phyloP scores from a whole-genome alignment of 768 basidiomycete species.

The Auriscalpium vulgare region DNA sequence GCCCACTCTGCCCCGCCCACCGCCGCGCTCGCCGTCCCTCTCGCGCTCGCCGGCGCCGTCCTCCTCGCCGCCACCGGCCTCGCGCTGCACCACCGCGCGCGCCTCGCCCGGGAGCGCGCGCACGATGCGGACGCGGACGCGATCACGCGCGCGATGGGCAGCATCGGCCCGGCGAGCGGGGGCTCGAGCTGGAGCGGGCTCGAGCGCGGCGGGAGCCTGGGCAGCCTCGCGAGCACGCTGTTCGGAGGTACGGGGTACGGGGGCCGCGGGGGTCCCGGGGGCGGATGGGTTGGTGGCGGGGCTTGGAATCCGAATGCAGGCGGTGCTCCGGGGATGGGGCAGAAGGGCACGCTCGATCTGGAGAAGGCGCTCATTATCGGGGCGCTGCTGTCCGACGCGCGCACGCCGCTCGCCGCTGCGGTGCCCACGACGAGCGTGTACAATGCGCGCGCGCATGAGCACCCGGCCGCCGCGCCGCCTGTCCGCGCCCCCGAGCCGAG shows the following conservation, averaged over 20 bases:
- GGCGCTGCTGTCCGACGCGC: neutral
- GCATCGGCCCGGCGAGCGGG: neutral
- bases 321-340: neutral
- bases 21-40: slow-evolving; percentile 27
- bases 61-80: slow-evolving; percentile 21
- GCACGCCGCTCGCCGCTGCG: neutral
- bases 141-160: no score
- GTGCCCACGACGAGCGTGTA: neutral
- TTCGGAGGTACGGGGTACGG: neutral
- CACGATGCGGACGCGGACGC: neutral
- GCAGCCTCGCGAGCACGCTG: neutral
- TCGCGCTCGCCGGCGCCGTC: slow-evolving; percentile 24
- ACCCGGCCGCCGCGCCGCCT: neutral
- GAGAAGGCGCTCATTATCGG: slow-evolving; percentile 12
- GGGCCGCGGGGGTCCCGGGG: neutral
- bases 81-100: slow-evolving; percentile 20
- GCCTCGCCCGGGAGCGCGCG: slow-evolving; percentile 18
- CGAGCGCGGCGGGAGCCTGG: neutral
- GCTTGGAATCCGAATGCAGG: no score
- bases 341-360: neutral
- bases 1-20: slow-evolving; percentile 18
- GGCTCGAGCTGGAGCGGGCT: neutral
- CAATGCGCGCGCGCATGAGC: neutral
- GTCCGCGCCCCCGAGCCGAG: neutral
- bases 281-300: no score